These are phyloP conservation scores for Senecio squalidus DNA, from an alignment of 140 eudicot species.

Conservation along the genomic window DNA sequence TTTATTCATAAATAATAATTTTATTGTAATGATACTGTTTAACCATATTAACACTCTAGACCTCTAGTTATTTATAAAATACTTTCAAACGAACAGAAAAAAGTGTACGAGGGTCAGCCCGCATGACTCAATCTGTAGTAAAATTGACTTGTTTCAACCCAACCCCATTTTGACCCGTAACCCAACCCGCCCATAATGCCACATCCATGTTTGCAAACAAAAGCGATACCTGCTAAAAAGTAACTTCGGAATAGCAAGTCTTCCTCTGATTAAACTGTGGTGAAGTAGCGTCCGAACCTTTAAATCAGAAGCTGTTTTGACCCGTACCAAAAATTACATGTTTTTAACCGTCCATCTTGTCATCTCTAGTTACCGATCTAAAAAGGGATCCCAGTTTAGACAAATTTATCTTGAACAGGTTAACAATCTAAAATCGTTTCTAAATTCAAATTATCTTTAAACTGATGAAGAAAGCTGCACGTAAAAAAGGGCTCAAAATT, in stretches of 20 bases:
- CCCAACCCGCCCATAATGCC: not conserved
- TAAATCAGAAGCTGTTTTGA: slow-evolving; percentile 68
- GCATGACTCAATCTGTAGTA: not conserved
- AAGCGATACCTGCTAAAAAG: slow-evolving; percentile 60
- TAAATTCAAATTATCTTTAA: not conserved
- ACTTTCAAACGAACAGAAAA: too few species aligned
- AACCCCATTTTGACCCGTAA: not conserved
- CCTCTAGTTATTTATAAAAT: too few species aligned
- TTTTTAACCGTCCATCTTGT: too few species aligned
- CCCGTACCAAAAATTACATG: too few species aligned
- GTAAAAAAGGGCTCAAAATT: not conserved
- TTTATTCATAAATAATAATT: too few species aligned
- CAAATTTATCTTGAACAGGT: too few species aligned
- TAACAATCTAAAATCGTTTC: too few species aligned
- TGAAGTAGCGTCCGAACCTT: slow-evolving; percentile 86
- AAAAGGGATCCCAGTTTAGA: too few species aligned
- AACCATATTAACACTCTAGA: too few species aligned
- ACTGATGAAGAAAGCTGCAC: not conserved
- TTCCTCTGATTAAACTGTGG: slow-evolving; percentile 54
- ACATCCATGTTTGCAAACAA: not conserved
- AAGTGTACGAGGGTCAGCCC: too few species aligned
- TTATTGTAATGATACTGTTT: too few species aligned
- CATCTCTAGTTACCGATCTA: too few species aligned
- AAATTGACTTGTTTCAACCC: not conserved
- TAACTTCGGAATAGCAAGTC: slow-evolving; percentile 51